Percentiles rank a stretch among this genome's conserved stretches.
Conservation (phyloP, 306 rosid species). For the Rosa persica region DNA sequence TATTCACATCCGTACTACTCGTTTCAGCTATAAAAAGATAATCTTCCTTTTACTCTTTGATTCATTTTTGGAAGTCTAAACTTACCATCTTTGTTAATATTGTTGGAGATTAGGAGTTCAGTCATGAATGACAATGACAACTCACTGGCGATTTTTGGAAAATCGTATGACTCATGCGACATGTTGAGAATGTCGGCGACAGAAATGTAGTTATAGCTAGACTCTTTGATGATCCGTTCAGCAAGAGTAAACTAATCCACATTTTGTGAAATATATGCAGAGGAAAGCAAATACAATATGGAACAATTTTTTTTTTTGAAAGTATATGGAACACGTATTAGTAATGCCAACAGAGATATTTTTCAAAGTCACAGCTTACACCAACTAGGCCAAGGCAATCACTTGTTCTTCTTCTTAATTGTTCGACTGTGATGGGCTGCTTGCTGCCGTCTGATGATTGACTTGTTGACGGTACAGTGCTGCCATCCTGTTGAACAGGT, state of each 20-base stretch:
- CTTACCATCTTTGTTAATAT: not conserved
- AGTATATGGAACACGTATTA: not conserved
- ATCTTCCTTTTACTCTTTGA: not conserved
- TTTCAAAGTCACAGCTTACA: not conserved
- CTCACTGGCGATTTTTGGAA: not conserved
- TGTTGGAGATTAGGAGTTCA: not conserved
- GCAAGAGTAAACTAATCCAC: not conserved
- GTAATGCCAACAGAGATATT: not conserved
- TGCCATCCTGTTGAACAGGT: slow-evolving; percentile 49
- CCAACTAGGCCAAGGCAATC: not conserved
- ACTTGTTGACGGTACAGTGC: slow-evolving; percentile 44
- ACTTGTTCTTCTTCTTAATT: not conserved
- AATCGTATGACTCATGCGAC: not conserved
- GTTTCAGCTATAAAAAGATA: not conserved
- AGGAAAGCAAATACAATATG: not conserved
- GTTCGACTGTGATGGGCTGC: slow-evolving; percentile 25
- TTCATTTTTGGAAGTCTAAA: not conserved
- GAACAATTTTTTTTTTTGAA: too few species aligned
- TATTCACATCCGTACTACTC: too few species aligned
- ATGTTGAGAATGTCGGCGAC: not conserved
- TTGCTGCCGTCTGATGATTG: slow-evolving; percentile 28
- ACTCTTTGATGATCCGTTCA: not conserved
- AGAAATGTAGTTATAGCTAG: not conserved
- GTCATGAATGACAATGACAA: not conserved
- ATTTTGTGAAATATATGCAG: not conserved